Percentiles rank a stretch among this genome's conserved stretches.
Conservation (phyloP, 805 yeast genomes). For the Yarrowia sp. region DNA sequence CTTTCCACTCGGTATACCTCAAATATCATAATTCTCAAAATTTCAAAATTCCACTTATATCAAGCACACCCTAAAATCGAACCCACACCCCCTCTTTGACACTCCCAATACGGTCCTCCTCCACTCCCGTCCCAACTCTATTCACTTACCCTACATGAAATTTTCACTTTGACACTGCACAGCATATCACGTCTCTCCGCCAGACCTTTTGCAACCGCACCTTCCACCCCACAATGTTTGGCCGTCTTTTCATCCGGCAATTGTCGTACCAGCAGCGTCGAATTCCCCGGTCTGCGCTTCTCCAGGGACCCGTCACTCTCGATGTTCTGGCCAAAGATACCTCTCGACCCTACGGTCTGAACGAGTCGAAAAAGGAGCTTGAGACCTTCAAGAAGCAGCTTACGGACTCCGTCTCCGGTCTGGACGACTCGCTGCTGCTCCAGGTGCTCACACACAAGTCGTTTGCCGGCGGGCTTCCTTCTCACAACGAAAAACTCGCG, state of each 20-base stretch:
- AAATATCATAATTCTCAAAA: no score
- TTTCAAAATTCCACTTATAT: no score
- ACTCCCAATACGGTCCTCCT: background rate
- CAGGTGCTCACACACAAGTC: conserved; percentile 94
- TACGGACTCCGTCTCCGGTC: conserved; percentile 51
- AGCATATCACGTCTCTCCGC: no score
- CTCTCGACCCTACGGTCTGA: conserved; percentile 32
- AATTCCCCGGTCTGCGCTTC: conserved; percentile 31
- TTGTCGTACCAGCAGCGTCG: conserved; percentile 35
- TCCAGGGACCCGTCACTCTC: conserved; percentile 38
- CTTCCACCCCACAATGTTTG: conserved; percentile 8
- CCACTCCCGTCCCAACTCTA: background rate
- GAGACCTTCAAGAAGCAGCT: conserved; percentile 4
- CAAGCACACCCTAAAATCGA: background rate
- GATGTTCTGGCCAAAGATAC: conserved; percentile 14
- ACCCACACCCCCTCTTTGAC: background rate
- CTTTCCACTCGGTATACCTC: no score
- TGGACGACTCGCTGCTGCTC: conserved; percentile 67
- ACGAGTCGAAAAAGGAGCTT: conserved; percentile 25
- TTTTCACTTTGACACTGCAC: conserved; percentile 10
- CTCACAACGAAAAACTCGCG: conserved; percentile 85
- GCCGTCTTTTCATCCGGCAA: conserved; percentile 30
- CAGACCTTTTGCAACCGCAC: no score
- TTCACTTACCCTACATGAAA: conserved; percentile 34
- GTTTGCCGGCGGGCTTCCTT: conserved; percentile 88